Conservation (phyloP, 345 rosid species). For the Acer campestre region DNA sequence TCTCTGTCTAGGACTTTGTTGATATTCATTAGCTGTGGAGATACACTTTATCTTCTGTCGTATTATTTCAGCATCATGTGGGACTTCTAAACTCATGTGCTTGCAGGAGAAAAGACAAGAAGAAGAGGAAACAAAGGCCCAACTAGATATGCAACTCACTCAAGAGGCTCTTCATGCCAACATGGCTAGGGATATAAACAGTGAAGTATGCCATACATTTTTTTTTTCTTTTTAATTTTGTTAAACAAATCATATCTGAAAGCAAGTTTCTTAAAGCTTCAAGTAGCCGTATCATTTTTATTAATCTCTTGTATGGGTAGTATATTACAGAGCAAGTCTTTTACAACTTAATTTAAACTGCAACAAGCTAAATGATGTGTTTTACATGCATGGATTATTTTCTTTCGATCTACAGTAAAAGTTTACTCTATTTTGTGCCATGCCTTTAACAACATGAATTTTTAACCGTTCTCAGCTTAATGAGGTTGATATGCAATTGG, state of each 20-base stretch:
- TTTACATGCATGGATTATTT: neutral
- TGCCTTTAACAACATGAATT: constrained; percentile 15
- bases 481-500: constrained; percentile 61
- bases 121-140: constrained; percentile 52
- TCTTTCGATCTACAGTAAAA: neutral
- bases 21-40: neutral
- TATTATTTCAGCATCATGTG: neutral
- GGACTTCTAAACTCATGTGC: neutral
- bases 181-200: constrained; percentile 58
- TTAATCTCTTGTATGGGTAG: neutral
- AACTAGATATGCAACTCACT: constrained; percentile 49
- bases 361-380: neutral
- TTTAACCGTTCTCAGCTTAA: constrained; percentile 48
- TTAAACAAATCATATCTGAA: neutral
- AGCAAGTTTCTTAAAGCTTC: neutral
- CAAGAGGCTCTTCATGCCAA: constrained; percentile 60
- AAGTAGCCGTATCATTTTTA: neutral
- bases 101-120: constrained; percentile 65
- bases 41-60: constrained; percentile 8
- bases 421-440: neutral
- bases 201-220: constrained; percentile 48
- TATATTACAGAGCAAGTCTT: neutral
- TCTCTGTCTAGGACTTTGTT: constrained; percentile 6
- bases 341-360: neutral
- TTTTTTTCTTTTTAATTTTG: neutral